Base-by-base conservation (phyloP, 2,329 filamentous ascomycete genomes). In the Hypoxylon sp. region DNA sequence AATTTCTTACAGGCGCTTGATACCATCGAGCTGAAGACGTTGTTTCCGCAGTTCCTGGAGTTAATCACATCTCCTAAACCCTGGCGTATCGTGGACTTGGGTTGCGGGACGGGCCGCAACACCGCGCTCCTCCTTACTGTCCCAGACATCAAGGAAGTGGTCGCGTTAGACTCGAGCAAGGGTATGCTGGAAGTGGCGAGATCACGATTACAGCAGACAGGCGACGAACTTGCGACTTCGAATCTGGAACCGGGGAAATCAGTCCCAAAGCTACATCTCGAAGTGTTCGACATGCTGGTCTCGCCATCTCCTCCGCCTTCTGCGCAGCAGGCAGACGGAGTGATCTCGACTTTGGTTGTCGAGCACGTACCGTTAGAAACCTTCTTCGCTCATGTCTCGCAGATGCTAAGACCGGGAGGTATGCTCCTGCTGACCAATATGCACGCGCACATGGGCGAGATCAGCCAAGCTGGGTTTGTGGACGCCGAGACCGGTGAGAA, bases 1-100 rank as follows among this genome's bases (percentile, higher is more conserved):
- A 91, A 91, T 75, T 89, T 91, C 75, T 82, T 92, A 0, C 89
- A 91, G 79, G 83, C 84, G 1, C 82, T 91, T 17, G 90, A 92
- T 74, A 85, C 87, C 41, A 69, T 84, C 13, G 85, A 90, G 73
- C 82, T 91, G 72, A 74, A 77, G 13, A 73, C 74, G 1, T 74
- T 89, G 0, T 81, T 91, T 0, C 84, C 86, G 0, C 68, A 75
- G 0, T 84, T 88, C 48, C 71, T 89, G 2, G 63, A 72, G 2
- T 73, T 75, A 10, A 73, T 81, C 49, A 65, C 60, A 43, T 69
- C 70, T 14, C 51, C 71, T 41, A 71, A 72, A 45, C 73, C 75
- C 1, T 69, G 81, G 56, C 82, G 79, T 32, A 71, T 89, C 28
- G 79, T 90, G n/a, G 89, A 91, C 71, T 79, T 91, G 1, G 89